These are phyloP conservation scores for Epithemia pelagica DNA, from an alignment of 108 stramenopile genomes.

Conservation along the genomic window DNA sequence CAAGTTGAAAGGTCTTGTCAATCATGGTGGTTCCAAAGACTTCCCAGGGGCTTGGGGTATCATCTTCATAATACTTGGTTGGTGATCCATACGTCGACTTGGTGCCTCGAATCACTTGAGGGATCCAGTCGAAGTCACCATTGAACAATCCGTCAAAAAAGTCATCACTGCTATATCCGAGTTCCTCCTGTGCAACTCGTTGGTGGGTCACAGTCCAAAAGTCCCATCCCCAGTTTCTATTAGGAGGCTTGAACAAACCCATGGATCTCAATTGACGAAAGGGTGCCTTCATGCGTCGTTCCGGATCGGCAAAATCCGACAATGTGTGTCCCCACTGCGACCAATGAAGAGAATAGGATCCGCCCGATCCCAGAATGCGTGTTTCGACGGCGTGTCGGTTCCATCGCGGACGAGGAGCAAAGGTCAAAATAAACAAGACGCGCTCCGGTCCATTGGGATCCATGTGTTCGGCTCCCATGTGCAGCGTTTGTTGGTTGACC, in stretches of 20 bases:
- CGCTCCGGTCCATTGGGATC: slow-evolving; percentile 36
- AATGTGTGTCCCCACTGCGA: slow-evolving; percentile 55
- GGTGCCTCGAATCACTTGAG: not conserved
- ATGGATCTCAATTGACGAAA: slow-evolving; percentile 28
- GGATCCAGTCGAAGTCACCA: slow-evolving; percentile 19
- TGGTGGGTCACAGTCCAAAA: slow-evolving; percentile 17
- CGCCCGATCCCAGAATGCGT: slow-evolving; percentile 36
- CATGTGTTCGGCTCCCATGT: slow-evolving; percentile 42
- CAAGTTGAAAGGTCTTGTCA: not conserved
- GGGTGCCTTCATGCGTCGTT: slow-evolving; percentile 33
- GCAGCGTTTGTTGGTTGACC: slow-evolving; percentile 49
- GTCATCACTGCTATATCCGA: slow-evolving; percentile 22
- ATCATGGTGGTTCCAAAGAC: not conserved
- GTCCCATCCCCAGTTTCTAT: slow-evolving; percentile 41
- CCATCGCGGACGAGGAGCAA: slow-evolving; percentile 46
- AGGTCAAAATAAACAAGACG: slow-evolving; percentile 47
- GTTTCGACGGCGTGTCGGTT: slow-evolving; percentile 20
- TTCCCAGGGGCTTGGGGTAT: not conserved
- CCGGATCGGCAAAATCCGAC: slow-evolving; percentile 37
- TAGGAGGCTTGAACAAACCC: slow-evolving; percentile 33
- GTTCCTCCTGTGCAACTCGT: slow-evolving; percentile 48
- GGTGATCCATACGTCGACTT: not conserved
- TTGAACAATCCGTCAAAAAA: slow-evolving; percentile 24
- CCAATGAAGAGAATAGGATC: slow-evolving; percentile 45
- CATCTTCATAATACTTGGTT: not conserved